These are phyloP conservation scores for Incumbomyces delicatus DNA, from an alignment of 2,329 filamentous ascomycete genomes.

Conservation along the genomic window DNA sequence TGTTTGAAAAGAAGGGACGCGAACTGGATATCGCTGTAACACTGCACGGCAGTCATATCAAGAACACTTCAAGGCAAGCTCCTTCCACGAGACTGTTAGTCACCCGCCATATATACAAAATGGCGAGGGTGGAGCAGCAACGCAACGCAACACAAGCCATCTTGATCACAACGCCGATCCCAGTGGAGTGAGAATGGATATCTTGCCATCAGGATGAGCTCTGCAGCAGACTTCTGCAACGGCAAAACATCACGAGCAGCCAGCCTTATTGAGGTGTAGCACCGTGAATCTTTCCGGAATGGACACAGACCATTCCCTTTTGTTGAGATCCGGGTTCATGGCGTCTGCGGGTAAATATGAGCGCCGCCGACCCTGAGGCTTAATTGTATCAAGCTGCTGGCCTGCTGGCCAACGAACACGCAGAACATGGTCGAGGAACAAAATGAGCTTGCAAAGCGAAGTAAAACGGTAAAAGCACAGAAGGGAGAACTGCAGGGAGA, in stretches of 20 bases:
- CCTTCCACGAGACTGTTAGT: neutral
- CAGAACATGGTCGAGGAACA: neutral
- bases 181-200: neutral
- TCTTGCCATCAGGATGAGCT: no score
- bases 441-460: no score
- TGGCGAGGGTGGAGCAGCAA: neutral
- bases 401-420: neutral
- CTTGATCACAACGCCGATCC: neutral
- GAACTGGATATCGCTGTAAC: neutral
- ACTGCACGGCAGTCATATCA: neutral
- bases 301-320: neutral
- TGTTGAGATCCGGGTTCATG: neutral
- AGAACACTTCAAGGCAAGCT: neutral
- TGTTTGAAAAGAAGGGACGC: slow-evolving; percentile 3
- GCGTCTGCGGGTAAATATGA: neutral
- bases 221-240: neutral
- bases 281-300: neutral
- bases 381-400: slow-evolving; percentile 1
- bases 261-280: slow-evolving; percentile 1
- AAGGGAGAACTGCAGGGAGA: neutral
- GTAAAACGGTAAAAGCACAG: neutral
- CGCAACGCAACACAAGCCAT: neutral
- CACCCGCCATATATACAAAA: neutral
- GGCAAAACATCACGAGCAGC: neutral
- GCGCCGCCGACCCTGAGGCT: neutral